Base-by-base conservation (phyloP, 306 rosid genomes). In the Malus fusca region DNA sequence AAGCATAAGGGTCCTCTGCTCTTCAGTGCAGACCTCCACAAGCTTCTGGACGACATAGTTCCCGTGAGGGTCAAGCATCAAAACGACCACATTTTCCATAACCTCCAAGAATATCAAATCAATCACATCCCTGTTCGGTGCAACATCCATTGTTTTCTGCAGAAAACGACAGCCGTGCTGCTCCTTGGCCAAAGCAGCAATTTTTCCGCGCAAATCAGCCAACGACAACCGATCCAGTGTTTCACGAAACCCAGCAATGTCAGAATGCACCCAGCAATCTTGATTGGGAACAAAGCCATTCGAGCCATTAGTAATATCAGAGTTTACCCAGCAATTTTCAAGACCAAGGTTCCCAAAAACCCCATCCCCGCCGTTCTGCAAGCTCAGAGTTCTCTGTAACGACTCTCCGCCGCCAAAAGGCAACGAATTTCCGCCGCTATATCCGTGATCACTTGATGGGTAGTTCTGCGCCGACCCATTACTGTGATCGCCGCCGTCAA, bases 1-100 rank as follows among this genome's bases (percentile, higher is more conserved):
- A 67, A 88, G 68, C 55, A 90, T 79, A 37, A 8, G 76, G 52
- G 82, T 85, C 73, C 78, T 85, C 82, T 90, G 97, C 22, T 88
- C 78, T 46, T 85, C 86, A 15, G 48, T 80, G 63, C 90, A 86
- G 1, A 85, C 74, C 62, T 79, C 89, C 9, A 88, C 71, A 74
- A 90, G 82, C 71, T 79, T 88, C 79, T 87, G 90, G 70, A 87
- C 63, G n/a, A 90, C 91, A 43, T 85, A 78, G 40, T 81, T 88
- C 18, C 93, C 97, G 51, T 55, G 79, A 3, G 85, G 84, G 55
- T 89, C 82, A 19, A 81, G 4, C 87, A 87, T 84, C 72, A 92
- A 74, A 44, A 76, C 77, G 23, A 35, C 21, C 12, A 87, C 75
- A 46, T 85, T 60, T 19, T 72, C 71, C 1, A 87, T 72, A 71